Conservation (phyloP, 2,329 filamentous ascomycete species). For the Rosellinia necatrix region DNA sequence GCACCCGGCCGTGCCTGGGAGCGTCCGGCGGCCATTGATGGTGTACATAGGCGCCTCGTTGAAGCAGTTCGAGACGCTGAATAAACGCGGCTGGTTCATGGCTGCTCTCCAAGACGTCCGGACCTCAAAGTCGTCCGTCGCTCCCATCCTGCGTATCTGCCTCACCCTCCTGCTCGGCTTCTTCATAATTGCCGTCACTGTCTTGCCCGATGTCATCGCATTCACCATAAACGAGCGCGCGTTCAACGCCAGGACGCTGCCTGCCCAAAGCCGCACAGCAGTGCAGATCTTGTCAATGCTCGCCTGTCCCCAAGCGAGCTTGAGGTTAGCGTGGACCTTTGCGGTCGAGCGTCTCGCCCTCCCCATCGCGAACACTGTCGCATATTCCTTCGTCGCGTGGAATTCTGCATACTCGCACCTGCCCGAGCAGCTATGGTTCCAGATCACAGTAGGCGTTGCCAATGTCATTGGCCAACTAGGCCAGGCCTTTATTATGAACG, state of each 20-base stretch:
- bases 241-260: constrained; percentile 16
- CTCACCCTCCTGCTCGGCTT: constrained; percentile 15
- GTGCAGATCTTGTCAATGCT: constrained; percentile 17
- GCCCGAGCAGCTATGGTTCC: constrained; percentile 19
- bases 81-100: constrained; percentile 14
- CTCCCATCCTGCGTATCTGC: constrained; percentile 2
- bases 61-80: constrained; percentile 15
- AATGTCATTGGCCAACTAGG: constrained; percentile 18
- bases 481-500: constrained; percentile 17
- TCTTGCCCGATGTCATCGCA: constrained; percentile 19
- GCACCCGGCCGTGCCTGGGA: constrained; percentile 7
- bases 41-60: constrained; percentile 13
- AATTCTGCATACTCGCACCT: constrained; percentile 14
- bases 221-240: constrained; percentile 15
- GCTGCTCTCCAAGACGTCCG: background rate
- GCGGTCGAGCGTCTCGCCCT: constrained; percentile 18
- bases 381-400: constrained; percentile 19
- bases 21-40: constrained; percentile 6
- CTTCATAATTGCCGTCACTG: constrained; percentile 15
- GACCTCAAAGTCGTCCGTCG: background rate
- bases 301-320: constrained; percentile 11
- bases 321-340: constrained; percentile 18
- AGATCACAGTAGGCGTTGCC: constrained; percentile 16
- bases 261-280: constrained; percentile 16
- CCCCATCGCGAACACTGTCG: constrained; percentile 15